phyloP scores from a whole-genome alignment of 768 basidiomycete genomes.

The Boletus rubescentipes region DNA sequence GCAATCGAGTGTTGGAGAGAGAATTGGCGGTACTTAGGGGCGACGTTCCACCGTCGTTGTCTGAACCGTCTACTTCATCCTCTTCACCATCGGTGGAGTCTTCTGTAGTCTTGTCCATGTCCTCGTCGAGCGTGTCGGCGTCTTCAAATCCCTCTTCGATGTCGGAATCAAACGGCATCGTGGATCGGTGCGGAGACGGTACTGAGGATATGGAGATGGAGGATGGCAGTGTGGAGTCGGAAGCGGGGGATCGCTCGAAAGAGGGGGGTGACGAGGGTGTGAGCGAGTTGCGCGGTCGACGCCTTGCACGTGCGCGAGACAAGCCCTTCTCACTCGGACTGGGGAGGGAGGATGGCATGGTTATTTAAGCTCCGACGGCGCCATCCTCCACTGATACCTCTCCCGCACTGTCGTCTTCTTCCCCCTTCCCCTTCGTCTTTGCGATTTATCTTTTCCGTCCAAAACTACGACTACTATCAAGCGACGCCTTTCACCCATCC shows the following conservation, averaged over 20 bases:
- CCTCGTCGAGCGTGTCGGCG: conserved; percentile 8
- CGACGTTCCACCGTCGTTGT: conserved; percentile 10
- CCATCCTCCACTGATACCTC: not conserved
- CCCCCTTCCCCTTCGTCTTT: no score
- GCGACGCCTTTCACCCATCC: conserved; percentile 1
- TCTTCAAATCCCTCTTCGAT: conserved; percentile 12
- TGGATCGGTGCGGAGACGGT: not conserved
- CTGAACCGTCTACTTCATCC: conserved; percentile 15
- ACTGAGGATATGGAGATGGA: conserved; percentile 23
- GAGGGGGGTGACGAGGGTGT: not conserved
- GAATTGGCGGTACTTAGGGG: conserved; percentile 28
- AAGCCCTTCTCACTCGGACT: conserved; percentile 2
- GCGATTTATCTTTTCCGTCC: not conserved
- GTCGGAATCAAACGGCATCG: not conserved
- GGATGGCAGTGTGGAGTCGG: not conserved
- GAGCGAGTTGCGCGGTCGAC: conserved; percentile 20
- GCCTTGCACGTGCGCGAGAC: conserved; percentile 16
- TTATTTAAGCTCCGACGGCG: conserved; percentile 7
- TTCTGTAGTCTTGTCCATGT: conserved; percentile 19
- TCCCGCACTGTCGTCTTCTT: not conserved
- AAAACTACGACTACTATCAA: not conserved
- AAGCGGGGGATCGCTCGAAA: conserved; percentile 4
- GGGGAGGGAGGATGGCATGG: conserved; percentile 13
- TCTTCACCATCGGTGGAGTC: conserved; percentile 19
- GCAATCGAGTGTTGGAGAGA: conserved; percentile 47